Base-by-base conservation (phyloP, 768 basidiomycete genomes). In the Epithele typhae region DNA sequence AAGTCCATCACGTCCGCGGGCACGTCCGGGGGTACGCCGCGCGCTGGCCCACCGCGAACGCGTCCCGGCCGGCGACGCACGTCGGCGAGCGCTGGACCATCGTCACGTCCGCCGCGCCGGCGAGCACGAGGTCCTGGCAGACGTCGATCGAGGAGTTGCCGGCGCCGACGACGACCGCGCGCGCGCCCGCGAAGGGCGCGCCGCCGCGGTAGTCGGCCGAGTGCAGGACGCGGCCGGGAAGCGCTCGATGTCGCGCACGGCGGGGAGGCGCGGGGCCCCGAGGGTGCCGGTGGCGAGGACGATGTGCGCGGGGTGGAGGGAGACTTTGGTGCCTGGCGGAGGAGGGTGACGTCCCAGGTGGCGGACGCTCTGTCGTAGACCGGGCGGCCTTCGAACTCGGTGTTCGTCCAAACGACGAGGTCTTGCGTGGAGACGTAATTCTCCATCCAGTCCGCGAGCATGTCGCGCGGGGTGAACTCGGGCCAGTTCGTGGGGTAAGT, bases 381-480 rank as follows among this genome's bases (percentile, higher is more conserved):
- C 10, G 73, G 63, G 24, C 59, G 65, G n/a, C 55, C 34, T 17
- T 50, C 60, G 17, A 78, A 68, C 15, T 53, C 66, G 0, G 77
- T 66, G 0, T 77, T 74, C 0, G 74, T 78, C 84, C 82, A 84
- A 9, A 81, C 73, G 45, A 82, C 76, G 33, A 87, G 61, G 47
- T 85, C 84, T 25, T 84, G 67, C 4, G 70, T 58, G 3, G 77
- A 68, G 0, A 77, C 81, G 49, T 85, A 87, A 4, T 64, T 66
- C 57, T 86, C 83, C 15, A 85, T 63, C 78, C 80, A 86, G 51
- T 79, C 76, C 1, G 76, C 83, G 17, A 86, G 70, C 76, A 81
- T 82, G 9, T 59, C 56, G 4, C 78, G 77, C 2, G 79, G 75
- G 3, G 68, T 64, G 27, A 41, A 49, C 12, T 51, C 46, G 7